Conservation (phyloP, 2,329 filamentous ascomycete species). For the Zalaria sp. region DNA sequence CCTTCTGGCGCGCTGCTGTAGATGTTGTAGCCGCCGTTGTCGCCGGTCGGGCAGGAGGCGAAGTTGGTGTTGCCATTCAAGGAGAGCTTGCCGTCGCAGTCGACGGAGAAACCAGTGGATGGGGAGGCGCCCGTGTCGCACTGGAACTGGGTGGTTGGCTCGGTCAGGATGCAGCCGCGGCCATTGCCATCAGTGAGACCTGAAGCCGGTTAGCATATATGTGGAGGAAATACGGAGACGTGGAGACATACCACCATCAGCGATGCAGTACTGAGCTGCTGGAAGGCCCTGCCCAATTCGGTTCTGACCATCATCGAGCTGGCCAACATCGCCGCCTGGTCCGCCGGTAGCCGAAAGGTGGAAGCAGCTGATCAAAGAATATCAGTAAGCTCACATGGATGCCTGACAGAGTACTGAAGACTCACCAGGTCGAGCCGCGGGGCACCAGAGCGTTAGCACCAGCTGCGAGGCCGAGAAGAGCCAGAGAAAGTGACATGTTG, state of each 20-base stretch:
- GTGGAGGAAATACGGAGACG: not conserved
- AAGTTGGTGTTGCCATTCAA: slow-evolving; percentile 40
- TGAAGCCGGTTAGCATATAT: slow-evolving; percentile 1
- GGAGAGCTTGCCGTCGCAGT: slow-evolving; percentile 36
- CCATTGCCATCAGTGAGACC: slow-evolving; percentile 40
- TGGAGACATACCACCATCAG: slow-evolving; percentile 24
- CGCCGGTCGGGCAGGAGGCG: slow-evolving; percentile 46
- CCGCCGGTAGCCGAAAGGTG: slow-evolving; percentile 35
- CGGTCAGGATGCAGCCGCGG: slow-evolving; percentile 50
- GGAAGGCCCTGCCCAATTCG: slow-evolving; percentile 37
- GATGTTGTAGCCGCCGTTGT: slow-evolving; percentile 40
- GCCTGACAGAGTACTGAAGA: not conserved
- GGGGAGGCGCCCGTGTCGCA: slow-evolving; percentile 42
- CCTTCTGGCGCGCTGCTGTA: slow-evolving; percentile 30
- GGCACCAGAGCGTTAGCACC: slow-evolving; percentile 23
- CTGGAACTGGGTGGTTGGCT: slow-evolving; percentile 44
- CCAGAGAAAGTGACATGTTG: too few relatives aligned
- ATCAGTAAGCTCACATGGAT: not conserved
- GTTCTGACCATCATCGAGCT: slow-evolving; percentile 48
- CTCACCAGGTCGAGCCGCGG: slow-evolving; percentile 20
- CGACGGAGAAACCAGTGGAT: slow-evolving; percentile 42
- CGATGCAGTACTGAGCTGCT: slow-evolving; percentile 40
- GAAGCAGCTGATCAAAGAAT: slow-evolving; percentile 29
- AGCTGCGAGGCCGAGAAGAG: slow-evolving; percentile 13
- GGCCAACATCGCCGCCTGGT: slow-evolving; percentile 40